Conservation (phyloP, 139 green algal species). For the Volvox reticuliferus region DNA sequence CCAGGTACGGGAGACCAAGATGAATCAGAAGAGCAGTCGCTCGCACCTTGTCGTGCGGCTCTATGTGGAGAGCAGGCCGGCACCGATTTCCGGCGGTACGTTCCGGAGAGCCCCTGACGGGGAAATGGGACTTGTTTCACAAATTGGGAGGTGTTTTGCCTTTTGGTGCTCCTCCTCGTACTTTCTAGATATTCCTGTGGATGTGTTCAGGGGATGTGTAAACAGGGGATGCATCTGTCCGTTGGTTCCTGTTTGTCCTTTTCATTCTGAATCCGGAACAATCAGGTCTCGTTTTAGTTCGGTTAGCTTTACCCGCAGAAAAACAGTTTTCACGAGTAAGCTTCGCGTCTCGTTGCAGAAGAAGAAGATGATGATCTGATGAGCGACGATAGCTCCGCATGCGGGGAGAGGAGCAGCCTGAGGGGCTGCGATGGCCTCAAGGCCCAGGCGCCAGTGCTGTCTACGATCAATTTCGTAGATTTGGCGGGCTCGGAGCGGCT, state of each 20-base stretch:
- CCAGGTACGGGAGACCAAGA: conserved; percentile 91
- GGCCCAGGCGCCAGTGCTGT: conserved; percentile 59
- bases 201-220: no score
- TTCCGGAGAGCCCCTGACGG: background rate
- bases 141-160: no score
- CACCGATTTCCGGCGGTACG: background rate
- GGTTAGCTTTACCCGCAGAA: no score
- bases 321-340: no score
- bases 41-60: conserved; percentile 88
- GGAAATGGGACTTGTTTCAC: no score
- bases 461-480: conserved; percentile 90
- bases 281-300: no score
- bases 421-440: conserved; percentile 1
- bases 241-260: no score
- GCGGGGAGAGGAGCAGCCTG: conserved; percentile 47
- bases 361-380: background rate
- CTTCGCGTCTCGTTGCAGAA: background rate
- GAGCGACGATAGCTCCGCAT: conserved; percentile 37
- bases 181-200: no score
- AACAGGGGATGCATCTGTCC: no score
- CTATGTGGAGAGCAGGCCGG: conserved; percentile 71
- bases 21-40: conserved; percentile 91
- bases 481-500: conserved; percentile 91
- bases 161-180: no score
- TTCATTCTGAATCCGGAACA: no score